These are phyloP conservation scores for Novymonas esmeraldas DNA, from an alignment of 208 protist genomes.

Conservation along the genomic window DNA sequence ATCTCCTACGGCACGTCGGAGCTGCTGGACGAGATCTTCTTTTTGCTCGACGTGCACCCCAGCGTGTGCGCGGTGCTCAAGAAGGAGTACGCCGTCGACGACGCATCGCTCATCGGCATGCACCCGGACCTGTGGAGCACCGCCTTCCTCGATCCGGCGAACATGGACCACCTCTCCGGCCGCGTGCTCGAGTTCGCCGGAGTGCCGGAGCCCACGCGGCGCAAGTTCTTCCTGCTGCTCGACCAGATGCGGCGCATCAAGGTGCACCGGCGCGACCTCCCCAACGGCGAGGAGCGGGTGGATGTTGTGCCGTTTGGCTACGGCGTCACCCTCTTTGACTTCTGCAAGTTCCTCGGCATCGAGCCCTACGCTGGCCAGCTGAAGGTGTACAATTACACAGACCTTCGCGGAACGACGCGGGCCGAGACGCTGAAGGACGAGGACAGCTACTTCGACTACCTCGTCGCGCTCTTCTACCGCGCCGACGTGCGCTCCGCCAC, in stretches of 20 bases:
- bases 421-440: conserved; percentile 75
- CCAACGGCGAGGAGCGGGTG: conserved; percentile 24
- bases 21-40: conserved; percentile 71
- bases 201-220: conserved; percentile 42
- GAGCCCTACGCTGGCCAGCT: conserved; percentile 79
- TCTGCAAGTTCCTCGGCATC: conserved; percentile 65
- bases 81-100: conserved; percentile 82
- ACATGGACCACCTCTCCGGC: conserved; percentile 87
- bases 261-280: conserved; percentile 67
- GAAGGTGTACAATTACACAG: conserved; percentile 85
- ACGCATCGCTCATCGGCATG: conserved; percentile 83
- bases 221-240: conserved; percentile 68
- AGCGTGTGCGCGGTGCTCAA: conserved; percentile 56
- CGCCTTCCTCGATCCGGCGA: conserved; percentile 78
- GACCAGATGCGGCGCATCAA: conserved; percentile 85
- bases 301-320: conserved; percentile 62
- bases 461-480: conserved; percentile 77
- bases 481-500: conserved; percentile 66
- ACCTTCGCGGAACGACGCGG: conserved; percentile 54
- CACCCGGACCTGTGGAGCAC: conserved; percentile 73
- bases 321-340: conserved; percentile 78
- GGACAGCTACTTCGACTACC: conserved; percentile 85
- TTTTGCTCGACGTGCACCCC: conserved; percentile 47
- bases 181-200: conserved; percentile 86
- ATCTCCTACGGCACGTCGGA: conserved; percentile 62